Evolutionary conservation across 2,329 filamentous ascomycete species (phyloP), one percentile per base, ranked within the genome.

Genomic region (Scedosporium boydii): DNA sequence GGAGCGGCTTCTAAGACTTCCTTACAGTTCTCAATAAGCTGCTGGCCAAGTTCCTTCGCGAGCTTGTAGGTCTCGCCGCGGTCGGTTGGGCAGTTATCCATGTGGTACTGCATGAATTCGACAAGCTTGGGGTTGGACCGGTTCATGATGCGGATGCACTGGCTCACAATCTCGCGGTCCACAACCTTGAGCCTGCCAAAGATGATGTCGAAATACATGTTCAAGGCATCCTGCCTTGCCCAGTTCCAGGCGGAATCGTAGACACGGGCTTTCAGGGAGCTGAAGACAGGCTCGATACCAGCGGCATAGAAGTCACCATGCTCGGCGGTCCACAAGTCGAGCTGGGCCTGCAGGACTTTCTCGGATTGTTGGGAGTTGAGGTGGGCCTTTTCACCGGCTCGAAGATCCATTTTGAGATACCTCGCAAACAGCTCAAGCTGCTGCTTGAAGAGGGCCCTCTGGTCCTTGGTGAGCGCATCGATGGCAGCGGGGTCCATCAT

Each of bases 221-320:
- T 95, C 61, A 99, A 85, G 29, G 93, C 95, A 75, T 99, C 95
- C 74, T 99, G 95, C 60, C 95, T 89, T 65, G 92, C 95, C 95
- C 95, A 99, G 76, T 99, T 99, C 95, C 95, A 99, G 0, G 92
- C 96, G 0, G 95, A 98, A 75, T 99, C 95, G 77, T 99, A 99
- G 9, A 95, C 87, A 72, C 95, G 89, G 38, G 95, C 95, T 76
- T 99, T 99, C 66, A 98, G 85, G 4, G 91, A 81, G 71, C 90
- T 96, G 78, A 99, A 99, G 21, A 92, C 88, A 10, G 95, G 95
- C 75, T 96, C 91, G 66, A 99, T 98, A 60, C 95, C 95, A 27
- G 90, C 81, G 23, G 95, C 95, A 72, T 99, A 99, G 76, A 96
- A 91, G 66, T 99, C 95, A 64, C 95, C 95, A 71, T 99, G 95